phyloP scores from a whole-genome alignment of 1,139 yeast genomes.

The Protomyces inouyei region DNA sequence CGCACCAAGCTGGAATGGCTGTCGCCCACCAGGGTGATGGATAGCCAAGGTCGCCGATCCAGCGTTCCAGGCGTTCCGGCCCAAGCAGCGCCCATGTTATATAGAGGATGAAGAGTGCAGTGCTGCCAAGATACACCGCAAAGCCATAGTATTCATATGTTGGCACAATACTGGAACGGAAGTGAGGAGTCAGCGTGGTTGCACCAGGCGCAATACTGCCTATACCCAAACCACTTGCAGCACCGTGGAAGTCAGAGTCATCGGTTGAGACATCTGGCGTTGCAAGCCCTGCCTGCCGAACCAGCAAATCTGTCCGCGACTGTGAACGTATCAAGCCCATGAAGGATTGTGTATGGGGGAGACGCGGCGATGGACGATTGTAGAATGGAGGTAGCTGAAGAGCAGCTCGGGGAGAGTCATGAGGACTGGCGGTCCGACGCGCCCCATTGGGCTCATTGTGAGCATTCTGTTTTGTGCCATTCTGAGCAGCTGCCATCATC shows the following conservation, averaged over 20 bases:
- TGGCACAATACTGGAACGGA: conserved; percentile 27
- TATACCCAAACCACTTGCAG: not conserved
- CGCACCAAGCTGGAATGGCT: conserved; percentile 63
- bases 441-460: no score
- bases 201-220: conserved; percentile 17
- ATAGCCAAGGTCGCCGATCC: conserved; percentile 60
- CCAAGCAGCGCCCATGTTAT: conserved; percentile 59
- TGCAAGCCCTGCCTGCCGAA: not conserved
- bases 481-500: no score
- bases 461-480: no score
- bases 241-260: not conserved
- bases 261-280: not conserved
- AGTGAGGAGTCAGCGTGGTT: conserved; percentile 7
- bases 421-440: no score
- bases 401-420: not conserved
- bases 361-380: conserved; percentile 18
- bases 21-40: conserved; percentile 88
- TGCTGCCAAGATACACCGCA: conserved; percentile 28
- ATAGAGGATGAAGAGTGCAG: conserved; percentile 43
- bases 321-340: conserved; percentile 12
- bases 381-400: conserved; percentile 19
- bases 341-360: conserved; percentile 22
- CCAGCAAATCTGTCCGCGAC: not conserved
- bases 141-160: conserved; percentile 31
- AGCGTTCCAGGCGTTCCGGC: conserved; percentile 54